A percentile compares a stretch with the other conserved stretches of the same genome.
Evolutionary conservation across 805 yeast genomes (phyloP).

Genomic region (Lipomyces chichibuensis): DNA sequence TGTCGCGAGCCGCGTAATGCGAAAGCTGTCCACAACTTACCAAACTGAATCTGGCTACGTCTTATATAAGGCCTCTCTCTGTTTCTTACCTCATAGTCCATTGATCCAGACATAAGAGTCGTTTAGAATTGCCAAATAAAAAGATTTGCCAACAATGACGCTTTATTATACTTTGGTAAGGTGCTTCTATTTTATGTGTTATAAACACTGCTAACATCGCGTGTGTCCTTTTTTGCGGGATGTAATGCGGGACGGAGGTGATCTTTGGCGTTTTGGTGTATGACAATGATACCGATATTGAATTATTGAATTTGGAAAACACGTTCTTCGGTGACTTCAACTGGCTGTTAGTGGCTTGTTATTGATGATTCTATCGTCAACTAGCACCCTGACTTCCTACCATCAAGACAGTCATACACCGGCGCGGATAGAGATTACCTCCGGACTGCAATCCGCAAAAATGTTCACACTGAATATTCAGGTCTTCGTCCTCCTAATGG

Average conservation of each 20-base stretch:
- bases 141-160: conserved; percentile 44
- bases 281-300: not conserved
- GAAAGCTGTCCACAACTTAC: not conserved
- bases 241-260: not conserved
- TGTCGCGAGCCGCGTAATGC: no score
- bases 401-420: not conserved
- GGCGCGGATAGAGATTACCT: not conserved
- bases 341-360: no score
- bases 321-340: no score
- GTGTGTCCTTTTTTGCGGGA: not conserved
- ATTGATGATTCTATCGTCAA: no score
- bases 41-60: not conserved
- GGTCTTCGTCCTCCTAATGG: conserved; percentile 74
- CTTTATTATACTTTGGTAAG: conserved; percentile 49
- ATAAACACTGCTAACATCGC: not conserved
- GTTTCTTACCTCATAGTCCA: not conserved
- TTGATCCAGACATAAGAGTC: not conserved
- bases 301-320: no score
- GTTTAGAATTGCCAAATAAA: not conserved
- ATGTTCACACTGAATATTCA: conserved; percentile 12
- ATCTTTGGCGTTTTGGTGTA: not conserved
- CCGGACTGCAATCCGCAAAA: not conserved
- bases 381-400: not conserved
- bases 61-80: not conserved
- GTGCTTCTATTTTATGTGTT: conserved; percentile 1